Conservation (phyloP, 2,329 filamentous ascomycete species). For the Cladophialophora chaetospira region DNA sequence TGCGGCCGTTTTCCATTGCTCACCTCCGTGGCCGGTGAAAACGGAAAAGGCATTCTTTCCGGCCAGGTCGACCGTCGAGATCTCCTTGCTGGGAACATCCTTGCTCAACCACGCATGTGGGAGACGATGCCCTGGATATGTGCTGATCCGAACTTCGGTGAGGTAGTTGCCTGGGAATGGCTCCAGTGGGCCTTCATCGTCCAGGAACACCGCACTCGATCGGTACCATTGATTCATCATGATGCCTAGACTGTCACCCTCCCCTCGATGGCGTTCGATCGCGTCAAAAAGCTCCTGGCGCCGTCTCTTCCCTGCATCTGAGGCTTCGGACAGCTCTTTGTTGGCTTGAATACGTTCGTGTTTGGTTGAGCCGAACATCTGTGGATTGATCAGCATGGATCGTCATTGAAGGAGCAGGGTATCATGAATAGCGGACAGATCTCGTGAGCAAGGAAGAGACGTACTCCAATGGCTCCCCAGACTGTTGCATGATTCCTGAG, state of each 20-base stretch:
- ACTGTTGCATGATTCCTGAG: constrained; percentile 54
- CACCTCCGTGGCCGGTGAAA: constrained; percentile 58
- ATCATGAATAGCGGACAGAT: too few species aligned
- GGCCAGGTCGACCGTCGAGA: constrained; percentile 64
- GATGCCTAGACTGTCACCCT: constrained; percentile 59
- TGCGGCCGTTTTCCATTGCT: constrained; percentile 56
- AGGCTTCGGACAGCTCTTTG: constrained; percentile 45
- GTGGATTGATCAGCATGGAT: too few species aligned
- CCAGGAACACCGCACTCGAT: constrained; percentile 47
- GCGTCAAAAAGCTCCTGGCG: constrained; percentile 44
- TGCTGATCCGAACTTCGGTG: constrained; percentile 49
- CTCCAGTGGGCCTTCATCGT: constrained; percentile 44
- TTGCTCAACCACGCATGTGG: constrained; percentile 66
- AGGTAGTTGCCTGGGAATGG: constrained; percentile 43
- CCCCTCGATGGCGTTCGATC: constrained; percentile 48
- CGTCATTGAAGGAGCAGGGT: too few species aligned
- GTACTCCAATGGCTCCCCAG: constrained; percentile 52
- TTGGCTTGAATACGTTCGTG: constrained; percentile 42
- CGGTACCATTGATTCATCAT: constrained; percentile 63
- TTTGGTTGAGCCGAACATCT: constrained; percentile 41
- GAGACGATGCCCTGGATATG: constrained; percentile 62
- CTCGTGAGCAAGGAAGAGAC: too few species aligned
- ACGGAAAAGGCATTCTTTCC: constrained; percentile 57
- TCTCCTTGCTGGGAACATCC: constrained; percentile 44
- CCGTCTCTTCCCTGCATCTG: constrained; percentile 41